Conservation (phyloP, 805 yeast species). For the Hanseniaspora hatyaiensis region DNA sequence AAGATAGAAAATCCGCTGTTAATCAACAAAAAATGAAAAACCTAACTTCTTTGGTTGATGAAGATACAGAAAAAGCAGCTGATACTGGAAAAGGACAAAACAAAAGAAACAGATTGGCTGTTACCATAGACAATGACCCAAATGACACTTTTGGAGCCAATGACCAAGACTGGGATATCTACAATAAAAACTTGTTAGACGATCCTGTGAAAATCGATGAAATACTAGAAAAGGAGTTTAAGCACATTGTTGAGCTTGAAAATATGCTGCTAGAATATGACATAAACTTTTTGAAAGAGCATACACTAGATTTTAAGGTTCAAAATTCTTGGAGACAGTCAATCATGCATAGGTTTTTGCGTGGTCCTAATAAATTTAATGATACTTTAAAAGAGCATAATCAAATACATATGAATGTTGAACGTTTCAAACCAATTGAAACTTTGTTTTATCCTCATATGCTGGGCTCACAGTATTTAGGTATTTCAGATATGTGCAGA, state of each 20-base stretch:
- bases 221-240: conserved; percentile 62
- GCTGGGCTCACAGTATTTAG: conserved; percentile 93
- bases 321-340: conserved; percentile 65
- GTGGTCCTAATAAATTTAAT: conserved; percentile 51
- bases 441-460: conserved; percentile 83
- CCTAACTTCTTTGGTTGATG: conserved; percentile 79
- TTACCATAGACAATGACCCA: conserved; percentile 78
- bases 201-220: conserved; percentile 58
- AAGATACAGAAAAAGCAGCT: conserved; percentile 28
- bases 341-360: conserved; percentile 65
- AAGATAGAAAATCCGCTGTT: conserved; percentile 80
- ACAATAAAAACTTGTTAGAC: conserved; percentile 60
- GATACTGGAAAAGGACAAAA: conserved; percentile 23
- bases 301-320: conserved; percentile 64
- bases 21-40: conserved; percentile 88
- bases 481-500: conserved; percentile 66
- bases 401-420: conserved; percentile 82
- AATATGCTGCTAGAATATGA: conserved; percentile 68
- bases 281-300: conserved; percentile 75
- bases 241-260: conserved; percentile 50
- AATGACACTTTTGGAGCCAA: conserved; percentile 90
- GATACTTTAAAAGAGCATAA: conserved; percentile 48
- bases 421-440: conserved; percentile 86
- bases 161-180: conserved; percentile 91
- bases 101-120: conserved; percentile 43